Base-by-base conservation (phyloP, 306 rosid species). In the Rosa persica region DNA sequence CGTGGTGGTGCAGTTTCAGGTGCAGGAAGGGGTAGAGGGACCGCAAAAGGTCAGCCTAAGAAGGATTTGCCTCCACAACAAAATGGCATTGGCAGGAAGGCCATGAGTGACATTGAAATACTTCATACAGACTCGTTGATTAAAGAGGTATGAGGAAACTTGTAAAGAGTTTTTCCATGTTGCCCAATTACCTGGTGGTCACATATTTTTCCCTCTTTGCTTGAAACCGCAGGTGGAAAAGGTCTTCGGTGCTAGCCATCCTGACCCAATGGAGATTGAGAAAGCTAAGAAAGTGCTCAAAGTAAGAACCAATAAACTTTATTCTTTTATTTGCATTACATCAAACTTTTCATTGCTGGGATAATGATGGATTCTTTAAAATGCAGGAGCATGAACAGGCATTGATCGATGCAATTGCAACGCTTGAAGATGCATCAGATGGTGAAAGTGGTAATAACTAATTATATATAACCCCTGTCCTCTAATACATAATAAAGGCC, bases 361-460 rank as follows among this genome's bases (percentile, higher is more conserved):
- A 54, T 75, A 47, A 19, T 81, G 78, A 86, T 48, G 61, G 40
- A 46, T 78, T 49, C 67, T 83, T 81, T 77, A 75, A 79, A 74
- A 79, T 72, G 86, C 85, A 93, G 98, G 97, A 93, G 47, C 97
- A 93, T 62, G 98, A 91, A 75, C 95, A 89, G 79, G 90, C 98
- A 40, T 87, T 93, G 78, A 84, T 89, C 27, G 83, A 93, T 76
- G 97, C 98, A 40, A 93, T 93, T 67, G 87, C 96, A 68, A 93
- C 86, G 85, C 93, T 93, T 6, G 95, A 86, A 81, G 93, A 89
- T 82, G 94, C 88, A 67, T 93, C 97, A 40, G 98, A 93, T 36
- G 97, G 89, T 86, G 98, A 91, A 82, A 93, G 97, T 83, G 97
- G 97, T 93, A 93, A 93, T 93, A 84, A 87, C 87, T 82, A 79